A percentile compares a stretch with the other conserved stretches of the same genome.
Conservation (phyloP, 2,329 filamentous ascomycete genomes). For the Simplicillium aogashimaense region DNA sequence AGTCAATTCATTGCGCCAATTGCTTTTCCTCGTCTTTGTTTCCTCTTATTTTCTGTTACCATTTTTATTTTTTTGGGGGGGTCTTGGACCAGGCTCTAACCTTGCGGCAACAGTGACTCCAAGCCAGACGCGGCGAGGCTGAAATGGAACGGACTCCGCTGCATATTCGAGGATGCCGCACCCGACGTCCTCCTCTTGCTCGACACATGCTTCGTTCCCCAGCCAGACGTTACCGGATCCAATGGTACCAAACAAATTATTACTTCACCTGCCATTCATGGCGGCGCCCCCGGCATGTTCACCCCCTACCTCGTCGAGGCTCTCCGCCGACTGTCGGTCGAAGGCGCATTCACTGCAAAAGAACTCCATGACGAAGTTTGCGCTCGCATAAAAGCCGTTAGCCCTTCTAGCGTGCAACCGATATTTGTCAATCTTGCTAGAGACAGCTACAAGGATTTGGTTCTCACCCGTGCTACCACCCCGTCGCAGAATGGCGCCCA, state of each 20-base stretch:
- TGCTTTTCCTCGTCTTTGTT: no score
- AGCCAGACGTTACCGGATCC: conserved; percentile 38
- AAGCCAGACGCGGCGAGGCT: conserved; percentile 49
- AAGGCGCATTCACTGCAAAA: conserved; percentile 43
- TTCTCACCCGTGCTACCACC: conserved; percentile 24
- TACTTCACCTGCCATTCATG: conserved; percentile 45
- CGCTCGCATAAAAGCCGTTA: conserved; percentile 28
- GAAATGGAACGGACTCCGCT: conserved; percentile 54
- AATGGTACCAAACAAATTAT: conserved; percentile 53
- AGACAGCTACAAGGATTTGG: conserved; percentile 40
- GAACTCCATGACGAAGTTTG: conserved; percentile 47
- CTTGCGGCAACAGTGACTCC: conserved; percentile 34
- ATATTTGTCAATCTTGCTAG: conserved; percentile 46
- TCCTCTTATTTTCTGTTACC: no score
- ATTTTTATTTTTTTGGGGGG: no score
- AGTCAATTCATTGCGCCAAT: conserved; percentile 19
- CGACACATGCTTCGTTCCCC: conserved; percentile 49
- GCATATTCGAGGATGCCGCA: conserved; percentile 50
- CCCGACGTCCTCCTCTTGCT: conserved; percentile 54
- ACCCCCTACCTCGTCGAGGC: conserved; percentile 47
- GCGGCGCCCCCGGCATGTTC: conserved; percentile 41
- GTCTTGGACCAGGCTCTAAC: conserved; percentile 23
- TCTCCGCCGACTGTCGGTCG: conserved; percentile 40
- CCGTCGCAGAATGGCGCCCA: no score
- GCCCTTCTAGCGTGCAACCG: conserved; percentile 28